phyloP scores from a whole-genome alignment of 1,284 basidiomycete genomes.

The Fomitopsis schrenkii region DNA sequence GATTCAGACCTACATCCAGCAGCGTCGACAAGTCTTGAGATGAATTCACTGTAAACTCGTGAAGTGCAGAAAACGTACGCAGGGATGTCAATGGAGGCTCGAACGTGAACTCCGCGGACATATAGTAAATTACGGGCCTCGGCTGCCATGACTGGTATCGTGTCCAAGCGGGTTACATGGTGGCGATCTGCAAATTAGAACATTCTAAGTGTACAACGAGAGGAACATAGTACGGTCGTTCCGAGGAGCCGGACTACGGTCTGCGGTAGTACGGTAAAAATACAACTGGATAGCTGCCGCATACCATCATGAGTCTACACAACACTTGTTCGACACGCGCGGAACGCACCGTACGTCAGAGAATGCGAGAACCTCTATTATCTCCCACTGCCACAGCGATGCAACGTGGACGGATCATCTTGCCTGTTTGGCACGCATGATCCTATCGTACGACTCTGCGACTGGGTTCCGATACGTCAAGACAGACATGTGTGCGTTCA shows the following conservation, averaged over 20 bases:
- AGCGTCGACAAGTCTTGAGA: too few species aligned
- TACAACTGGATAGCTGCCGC: constrained; percentile 2
- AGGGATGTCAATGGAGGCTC: too few species aligned
- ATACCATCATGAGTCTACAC: not conserved
- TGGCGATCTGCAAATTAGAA: not conserved
- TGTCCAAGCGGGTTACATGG: too few species aligned
- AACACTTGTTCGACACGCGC: not conserved
- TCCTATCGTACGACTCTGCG: constrained; percentile 64
- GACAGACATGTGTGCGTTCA: constrained; percentile 64
- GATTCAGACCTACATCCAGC: too few species aligned
- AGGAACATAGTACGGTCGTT: not conserved
- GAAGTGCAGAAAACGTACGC: too few species aligned
- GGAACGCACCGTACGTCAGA: not conserved
- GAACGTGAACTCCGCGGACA: too few species aligned
- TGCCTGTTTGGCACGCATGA: constrained; percentile 49
- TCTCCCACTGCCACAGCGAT: not conserved
- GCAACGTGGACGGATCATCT: constrained; percentile 10
- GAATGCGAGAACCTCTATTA: not conserved
- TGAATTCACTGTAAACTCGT: too few species aligned
- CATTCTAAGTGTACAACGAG: not conserved
- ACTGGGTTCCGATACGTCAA: constrained; percentile 59
- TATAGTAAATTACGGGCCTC: too few species aligned
- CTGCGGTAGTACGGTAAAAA: not conserved
- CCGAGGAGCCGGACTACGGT: not conserved
- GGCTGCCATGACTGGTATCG: too few species aligned